Percentiles rank a stretch among this genome's conserved stretches.
Evolutionary conservation across 2,329 filamentous ascomycete species (phyloP).

Genomic region (Paraphoma sp.): DNA sequence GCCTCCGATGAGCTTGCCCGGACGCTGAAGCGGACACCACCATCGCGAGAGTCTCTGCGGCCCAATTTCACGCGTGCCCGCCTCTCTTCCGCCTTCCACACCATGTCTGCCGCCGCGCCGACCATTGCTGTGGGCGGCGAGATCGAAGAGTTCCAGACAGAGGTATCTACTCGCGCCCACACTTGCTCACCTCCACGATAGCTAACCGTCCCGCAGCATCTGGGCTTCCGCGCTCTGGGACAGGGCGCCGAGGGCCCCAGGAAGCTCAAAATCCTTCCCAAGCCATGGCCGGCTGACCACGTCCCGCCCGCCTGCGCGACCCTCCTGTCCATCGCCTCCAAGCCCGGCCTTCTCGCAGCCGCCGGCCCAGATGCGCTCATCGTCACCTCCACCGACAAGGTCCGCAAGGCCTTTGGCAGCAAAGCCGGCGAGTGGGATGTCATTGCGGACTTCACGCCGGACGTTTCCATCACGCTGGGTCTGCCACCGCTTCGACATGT

Average conservation of each 20-base stretch:
- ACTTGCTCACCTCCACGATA: neutral
- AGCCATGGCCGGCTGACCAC: conserved; percentile 73
- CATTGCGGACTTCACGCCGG: conserved; percentile 73
- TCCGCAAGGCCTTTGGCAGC: conserved; percentile 74
- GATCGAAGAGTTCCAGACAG: conserved; percentile 80
- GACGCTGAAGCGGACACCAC: conserved; percentile 27
- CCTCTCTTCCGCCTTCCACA: conserved; percentile 71
- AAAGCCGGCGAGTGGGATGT: conserved; percentile 66
- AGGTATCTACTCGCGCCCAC: conserved; percentile 59
- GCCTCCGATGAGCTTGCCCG: conserved; percentile 36
- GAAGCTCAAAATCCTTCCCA: conserved; percentile 74
- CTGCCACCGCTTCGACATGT: conserved; percentile 85
- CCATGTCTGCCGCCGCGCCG: conserved; percentile 51
- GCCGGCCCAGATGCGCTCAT: conserved; percentile 82
- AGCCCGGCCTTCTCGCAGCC: conserved; percentile 82
- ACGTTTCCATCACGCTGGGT: conserved; percentile 67
- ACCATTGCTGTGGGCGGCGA: conserved; percentile 65
- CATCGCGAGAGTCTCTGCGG: conserved; percentile 30
- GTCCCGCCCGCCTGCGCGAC: conserved; percentile 80
- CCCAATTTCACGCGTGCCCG: conserved; percentile 35
- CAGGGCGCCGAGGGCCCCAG: conserved; percentile 72
- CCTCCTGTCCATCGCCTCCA: conserved; percentile 82
- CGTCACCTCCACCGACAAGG: conserved; percentile 76
- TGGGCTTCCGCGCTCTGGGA: conserved; percentile 75
- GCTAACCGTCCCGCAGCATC: conserved; percentile 54